Base-by-base conservation (phyloP, 148 eudicot species). In the Silene uniflora region DNA sequence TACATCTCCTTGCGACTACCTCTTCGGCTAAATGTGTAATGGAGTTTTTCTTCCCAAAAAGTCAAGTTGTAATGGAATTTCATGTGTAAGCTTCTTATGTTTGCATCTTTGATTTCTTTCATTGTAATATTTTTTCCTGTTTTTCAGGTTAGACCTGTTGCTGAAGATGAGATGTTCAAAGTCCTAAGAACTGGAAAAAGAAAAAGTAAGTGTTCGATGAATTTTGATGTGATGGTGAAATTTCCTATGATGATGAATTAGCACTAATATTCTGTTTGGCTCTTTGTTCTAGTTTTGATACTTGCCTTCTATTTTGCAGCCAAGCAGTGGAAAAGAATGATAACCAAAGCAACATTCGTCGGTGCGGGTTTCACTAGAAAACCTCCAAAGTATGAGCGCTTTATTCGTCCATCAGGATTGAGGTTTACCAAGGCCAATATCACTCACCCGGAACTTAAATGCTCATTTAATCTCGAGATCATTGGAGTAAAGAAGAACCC, bases 301-400 rank as follows among this genome's bases (percentile, higher is more conserved):
- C 59, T 6, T 32, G 7, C 32, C 49, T 61, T 17, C 24, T 8
- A 62, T 62, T 67, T 67, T 83, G 82, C 93, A 94, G 98, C 91
- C 80, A 95, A 95, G 90, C 99, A 95, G 81, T 95, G 99, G 99
- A 95, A 95, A 77, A 89, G 99, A 76, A 95, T 95, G 99, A 77
- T 95, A 75, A 95, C 99, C 6, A 95, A 95, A 76, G 99, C 87
- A 54, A 95, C 99, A 66, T 95, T 95, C 81, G 97, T 95, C 3
- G 97, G 99, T 52, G 87, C 91, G 11, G 86, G 94, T 11, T 95
- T 95, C 81, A 95, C 97, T 0, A 89, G 99, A 79, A 95, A 95
- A 77, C 99, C 96, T 73, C 99, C 99, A 56, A 95, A 95, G 81
- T 95, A 95, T 69, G 99, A 95, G 84, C 91, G 97, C 0, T 95